Evolutionary conservation across 768 basidiomycete genomes (phyloP).

Genomic region (Amanita muscaria): DNA sequence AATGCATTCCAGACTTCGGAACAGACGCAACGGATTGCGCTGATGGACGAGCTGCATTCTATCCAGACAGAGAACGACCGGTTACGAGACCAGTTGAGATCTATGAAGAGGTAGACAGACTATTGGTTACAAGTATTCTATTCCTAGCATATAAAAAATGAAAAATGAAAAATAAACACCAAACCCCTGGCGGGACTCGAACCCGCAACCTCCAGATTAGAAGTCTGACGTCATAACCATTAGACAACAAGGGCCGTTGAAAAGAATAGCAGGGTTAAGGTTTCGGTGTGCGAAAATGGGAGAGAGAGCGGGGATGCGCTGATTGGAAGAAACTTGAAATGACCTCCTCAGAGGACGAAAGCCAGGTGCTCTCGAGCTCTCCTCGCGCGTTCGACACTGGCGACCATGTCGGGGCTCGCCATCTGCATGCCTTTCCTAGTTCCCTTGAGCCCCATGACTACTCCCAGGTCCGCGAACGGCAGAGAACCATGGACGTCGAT

Average conservation of each 20-base stretch:
- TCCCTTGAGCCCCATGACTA: slow-evolving; percentile 65
- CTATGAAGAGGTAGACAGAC: slow-evolving; percentile 35
- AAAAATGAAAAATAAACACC: slow-evolving; percentile 10
- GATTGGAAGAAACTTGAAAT: not conserved
- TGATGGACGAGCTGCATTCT: slow-evolving; percentile 84
- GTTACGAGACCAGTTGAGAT: slow-evolving; percentile 63
- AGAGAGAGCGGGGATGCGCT: not conserved
- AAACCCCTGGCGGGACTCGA: slow-evolving; percentile 78
- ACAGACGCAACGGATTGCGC: slow-evolving; percentile 70
- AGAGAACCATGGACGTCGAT: slow-evolving; percentile 90
- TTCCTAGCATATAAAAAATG: not conserved
- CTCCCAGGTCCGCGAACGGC: slow-evolving; percentile 73
- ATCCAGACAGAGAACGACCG: slow-evolving; percentile 72
- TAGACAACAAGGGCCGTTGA: slow-evolving; percentile 67
- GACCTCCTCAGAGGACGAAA: slow-evolving; percentile 21
- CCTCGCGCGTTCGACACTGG: slow-evolving; percentile 31
- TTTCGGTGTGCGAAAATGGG: slow-evolving; percentile 1
- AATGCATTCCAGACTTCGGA: slow-evolving; percentile 61
- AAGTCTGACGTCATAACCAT: slow-evolving; percentile 91
- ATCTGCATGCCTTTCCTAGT: slow-evolving; percentile 54
- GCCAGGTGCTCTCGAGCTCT: slow-evolving; percentile 39
- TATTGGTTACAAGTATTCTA: no score
- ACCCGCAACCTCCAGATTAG: slow-evolving; percentile 87
- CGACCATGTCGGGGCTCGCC: slow-evolving; percentile 32
- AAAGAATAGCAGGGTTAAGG: not conserved